Base-by-base conservation (phyloP, 306 rosid genomes). In the Prunus campanulata region DNA sequence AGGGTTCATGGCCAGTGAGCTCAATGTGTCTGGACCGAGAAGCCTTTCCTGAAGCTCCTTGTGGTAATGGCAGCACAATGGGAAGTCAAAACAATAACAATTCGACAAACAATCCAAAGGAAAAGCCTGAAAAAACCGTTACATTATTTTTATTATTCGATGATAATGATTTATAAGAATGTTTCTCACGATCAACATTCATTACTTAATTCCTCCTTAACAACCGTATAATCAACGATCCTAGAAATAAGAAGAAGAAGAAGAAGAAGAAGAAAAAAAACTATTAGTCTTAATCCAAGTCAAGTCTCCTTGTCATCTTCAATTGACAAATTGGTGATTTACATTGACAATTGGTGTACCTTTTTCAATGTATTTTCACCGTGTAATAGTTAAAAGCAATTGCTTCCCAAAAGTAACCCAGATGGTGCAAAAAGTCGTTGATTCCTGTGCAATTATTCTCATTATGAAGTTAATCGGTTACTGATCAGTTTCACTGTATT, bases 361-460 rank as follows among this genome's bases (percentile, higher is more conserved):
- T 12, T 55, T n/a, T 30, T 57, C 19, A 19, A 2, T 14, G 13
- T 3, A 2, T 14, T 5, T 76, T 25, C 48, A 18, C 30, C 29
- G 4, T 35, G 24, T 5, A 19, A 5, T 32, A 56, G 22, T 70
- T 60, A 49, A 57, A 59, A 46, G 51, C 60, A 76, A 46, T 71
- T 71, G 14, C 49, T 39, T 48, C 22, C 75, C 46, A 61, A 70
- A 77, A 77, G 75, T 59, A 47, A 35, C 29, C 68, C 13, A 6
- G 9, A 20, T 51, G 11, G 68, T 16, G 8, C 51, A 32, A 77
- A 55, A 69, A 60, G 80, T 77, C 75, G 25, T 68, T 19, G 80
- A 67, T 68, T 77, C 60, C 68, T 11, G 19, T 39, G n/a, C 35
- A 65, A 35, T 39, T 12, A 14, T 35, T 32, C 49, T 3, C 13